These are phyloP conservation scores for Hypoxylon sp. DNA, from an alignment of 2,329 filamentous ascomycete genomes.

Conservation along the genomic window DNA sequence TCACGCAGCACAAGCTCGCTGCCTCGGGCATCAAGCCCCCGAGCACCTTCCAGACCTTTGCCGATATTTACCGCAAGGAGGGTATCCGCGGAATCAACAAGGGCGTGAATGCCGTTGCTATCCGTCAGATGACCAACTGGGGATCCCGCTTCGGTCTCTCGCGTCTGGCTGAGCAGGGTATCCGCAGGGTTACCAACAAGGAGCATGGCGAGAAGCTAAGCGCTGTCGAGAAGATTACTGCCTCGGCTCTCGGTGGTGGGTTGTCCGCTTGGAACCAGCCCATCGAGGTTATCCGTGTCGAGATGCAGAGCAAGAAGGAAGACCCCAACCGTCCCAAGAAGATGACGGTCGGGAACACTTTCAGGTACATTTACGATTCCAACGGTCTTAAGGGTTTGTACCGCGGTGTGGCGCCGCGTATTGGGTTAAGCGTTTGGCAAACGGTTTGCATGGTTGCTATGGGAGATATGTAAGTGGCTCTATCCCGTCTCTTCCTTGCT, in stretches of 20 bases:
- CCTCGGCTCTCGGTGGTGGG: constrained; percentile 88
- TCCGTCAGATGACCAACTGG: constrained; percentile 99
- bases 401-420: constrained; percentile 91
- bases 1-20: constrained; percentile 96
- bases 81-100: constrained; percentile 97
- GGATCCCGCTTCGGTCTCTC: constrained; percentile 94
- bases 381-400: constrained; percentile 94
- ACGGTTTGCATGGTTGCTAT: constrained; percentile 99
- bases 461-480: constrained; percentile 85
- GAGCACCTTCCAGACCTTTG: constrained; percentile 94
- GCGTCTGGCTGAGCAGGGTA: constrained; percentile 88
- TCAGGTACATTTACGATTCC: constrained; percentile 86
- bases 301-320: constrained; percentile 99
- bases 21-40: constrained; percentile 82
- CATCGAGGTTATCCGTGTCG: constrained; percentile 98
- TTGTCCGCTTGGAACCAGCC: constrained; percentile 99
- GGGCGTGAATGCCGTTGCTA: constrained; percentile 97
- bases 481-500: neutral
- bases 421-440: constrained; percentile 97
- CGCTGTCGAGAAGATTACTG: constrained; percentile 86
- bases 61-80: constrained; percentile 94
- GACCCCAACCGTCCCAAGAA: constrained; percentile 99
- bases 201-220: constrained; percentile 79
- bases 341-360: constrained; percentile 91
- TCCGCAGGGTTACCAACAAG: constrained; percentile 82